Evolutionary conservation across 192 early-diverging fungal species (phyloP).

Genomic region (Chytriomyces hyalinus): DNA sequence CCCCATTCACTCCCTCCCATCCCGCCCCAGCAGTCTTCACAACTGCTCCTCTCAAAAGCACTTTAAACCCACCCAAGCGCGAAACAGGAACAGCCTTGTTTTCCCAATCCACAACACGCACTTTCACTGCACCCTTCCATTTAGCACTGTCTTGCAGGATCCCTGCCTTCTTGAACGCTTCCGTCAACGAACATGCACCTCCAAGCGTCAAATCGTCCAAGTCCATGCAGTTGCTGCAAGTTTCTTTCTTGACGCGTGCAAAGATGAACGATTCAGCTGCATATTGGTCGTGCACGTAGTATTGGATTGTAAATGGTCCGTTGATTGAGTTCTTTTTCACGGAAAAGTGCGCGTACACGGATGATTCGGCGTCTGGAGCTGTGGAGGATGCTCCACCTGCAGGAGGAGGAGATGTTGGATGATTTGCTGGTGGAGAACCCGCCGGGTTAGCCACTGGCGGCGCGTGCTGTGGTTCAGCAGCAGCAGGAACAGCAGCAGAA

Average conservation of each 20-base stretch:
- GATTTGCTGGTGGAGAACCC: no score
- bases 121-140: conserved; percentile 1
- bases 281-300: not conserved
- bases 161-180: not conserved
- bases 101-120: conserved; percentile 9
- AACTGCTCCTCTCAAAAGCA: conserved; percentile 8
- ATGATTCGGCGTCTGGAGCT: not conserved
- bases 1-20: not conserved
- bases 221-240: conserved; percentile 19
- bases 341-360: conserved; percentile 10
- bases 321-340: conserved; percentile 20
- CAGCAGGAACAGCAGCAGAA: not conserved
- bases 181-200: not conserved
- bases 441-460: no score
- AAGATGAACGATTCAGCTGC: not conserved
- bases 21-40: not conserved
- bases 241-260: not conserved
- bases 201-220: conserved; percentile 15
- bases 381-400: not conserved
- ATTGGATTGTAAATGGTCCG: conserved; percentile 17
- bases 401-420: not conserved
- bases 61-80: not conserved
- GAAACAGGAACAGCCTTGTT: not conserved
- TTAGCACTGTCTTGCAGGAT: not conserved
- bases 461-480: not conserved